Evolutionary conservation across 2,329 filamentous ascomycete genomes (phyloP).

Genomic region (Rugonectria rugulosa): DNA sequence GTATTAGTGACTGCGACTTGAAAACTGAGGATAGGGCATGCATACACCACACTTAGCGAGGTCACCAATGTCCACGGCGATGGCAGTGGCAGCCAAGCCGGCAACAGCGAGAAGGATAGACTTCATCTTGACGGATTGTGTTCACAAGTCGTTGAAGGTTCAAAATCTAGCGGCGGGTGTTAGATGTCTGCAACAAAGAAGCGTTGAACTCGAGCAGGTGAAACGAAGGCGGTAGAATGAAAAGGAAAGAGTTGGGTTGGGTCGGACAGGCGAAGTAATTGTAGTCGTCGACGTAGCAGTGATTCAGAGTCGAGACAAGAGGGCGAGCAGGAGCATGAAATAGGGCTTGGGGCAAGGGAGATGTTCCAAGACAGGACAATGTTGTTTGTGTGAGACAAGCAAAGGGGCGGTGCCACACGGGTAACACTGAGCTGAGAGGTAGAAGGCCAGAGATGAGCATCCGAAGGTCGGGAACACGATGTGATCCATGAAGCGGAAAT

Average conservation of each 20-base stretch:
- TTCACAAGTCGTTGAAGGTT: slow-evolving; percentile 25
- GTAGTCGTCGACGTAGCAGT: slow-evolving; percentile 11
- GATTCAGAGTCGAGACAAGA: slow-evolving; percentile 24
- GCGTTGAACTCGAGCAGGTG: slow-evolving; percentile 18
- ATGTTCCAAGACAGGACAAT: slow-evolving; percentile 25
- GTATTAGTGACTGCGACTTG: slow-evolving; percentile 18
- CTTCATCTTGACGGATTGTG: slow-evolving; percentile 58
- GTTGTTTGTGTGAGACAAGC: slow-evolving; percentile 44
- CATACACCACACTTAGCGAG: slow-evolving; percentile 64
- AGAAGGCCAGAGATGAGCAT: slow-evolving; percentile 15
- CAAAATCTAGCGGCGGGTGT: slow-evolving; percentile 24
- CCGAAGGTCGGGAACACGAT: slow-evolving; percentile 25
- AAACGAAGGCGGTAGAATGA: slow-evolving; percentile 14
- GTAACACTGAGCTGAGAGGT: slow-evolving; percentile 29
- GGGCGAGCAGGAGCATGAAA: slow-evolving; percentile 19
- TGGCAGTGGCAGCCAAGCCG: slow-evolving; percentile 49
- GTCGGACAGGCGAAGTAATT: slow-evolving; percentile 2
- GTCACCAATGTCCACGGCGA: slow-evolving; percentile 50
- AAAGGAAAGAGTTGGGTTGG: not conserved
- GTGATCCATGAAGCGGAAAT: slow-evolving; percentile 21
- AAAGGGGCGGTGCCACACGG: slow-evolving; percentile 35
- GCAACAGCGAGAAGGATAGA: slow-evolving; percentile 52
- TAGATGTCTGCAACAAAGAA: not conserved
- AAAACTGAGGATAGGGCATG: not conserved
- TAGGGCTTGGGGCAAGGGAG: slow-evolving; percentile 15